Percentiles rank a stretch among this genome's conserved stretches.
Conservation (phyloP, 139 green algal species). For the Chlamydomonas schloesseri region DNA sequence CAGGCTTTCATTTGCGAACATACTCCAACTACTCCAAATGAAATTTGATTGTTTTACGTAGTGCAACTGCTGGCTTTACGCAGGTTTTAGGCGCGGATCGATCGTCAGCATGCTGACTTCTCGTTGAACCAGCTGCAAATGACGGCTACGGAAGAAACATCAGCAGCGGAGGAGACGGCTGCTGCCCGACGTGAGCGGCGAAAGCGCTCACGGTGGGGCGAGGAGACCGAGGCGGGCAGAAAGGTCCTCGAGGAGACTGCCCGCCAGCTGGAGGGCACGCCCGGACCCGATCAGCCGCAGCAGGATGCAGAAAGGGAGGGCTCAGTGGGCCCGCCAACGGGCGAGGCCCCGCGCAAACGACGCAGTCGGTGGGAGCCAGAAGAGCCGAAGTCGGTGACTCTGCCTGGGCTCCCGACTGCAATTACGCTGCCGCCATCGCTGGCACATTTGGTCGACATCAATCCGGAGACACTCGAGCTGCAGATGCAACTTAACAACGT, state of each 20-base stretch:
- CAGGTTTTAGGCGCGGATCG: too few relatives aligned
- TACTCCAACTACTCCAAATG: too few relatives aligned
- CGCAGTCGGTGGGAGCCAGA: slow-evolving; percentile 63
- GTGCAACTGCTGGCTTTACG: too few relatives aligned
- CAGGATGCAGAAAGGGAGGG: slow-evolving; percentile 22
- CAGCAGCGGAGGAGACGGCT: slow-evolving; percentile 12
- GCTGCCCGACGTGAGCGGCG: slow-evolving; percentile 14
- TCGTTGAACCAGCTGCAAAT: too few relatives aligned
- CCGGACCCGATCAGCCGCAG: slow-evolving; percentile 23
- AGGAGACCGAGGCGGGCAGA: slow-evolving; percentile 48
- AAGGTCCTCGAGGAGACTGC: slow-evolving; percentile 46
- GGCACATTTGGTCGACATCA: slow-evolving; percentile 63
- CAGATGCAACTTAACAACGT: slow-evolving; percentile 61
- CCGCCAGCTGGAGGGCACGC: slow-evolving; percentile 14
- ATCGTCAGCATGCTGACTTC: too few relatives aligned
- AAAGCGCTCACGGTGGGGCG: slow-evolving; percentile 46
- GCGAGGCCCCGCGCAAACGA: slow-evolving; percentile 40
- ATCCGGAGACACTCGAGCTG: slow-evolving; percentile 62
- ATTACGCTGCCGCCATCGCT: slow-evolving; percentile 66
- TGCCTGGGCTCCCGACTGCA: slow-evolving; percentile 7
- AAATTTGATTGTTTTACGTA: too few relatives aligned
- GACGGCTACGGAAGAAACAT: background rate
- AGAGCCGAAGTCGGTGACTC: slow-evolving; percentile 30
- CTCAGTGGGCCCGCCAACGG: background rate
- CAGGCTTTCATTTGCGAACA: too few relatives aligned